phyloP scores from a whole-genome alignment of 2,329 filamentous ascomycete genomes.

The Fusarium sp. region DNA sequence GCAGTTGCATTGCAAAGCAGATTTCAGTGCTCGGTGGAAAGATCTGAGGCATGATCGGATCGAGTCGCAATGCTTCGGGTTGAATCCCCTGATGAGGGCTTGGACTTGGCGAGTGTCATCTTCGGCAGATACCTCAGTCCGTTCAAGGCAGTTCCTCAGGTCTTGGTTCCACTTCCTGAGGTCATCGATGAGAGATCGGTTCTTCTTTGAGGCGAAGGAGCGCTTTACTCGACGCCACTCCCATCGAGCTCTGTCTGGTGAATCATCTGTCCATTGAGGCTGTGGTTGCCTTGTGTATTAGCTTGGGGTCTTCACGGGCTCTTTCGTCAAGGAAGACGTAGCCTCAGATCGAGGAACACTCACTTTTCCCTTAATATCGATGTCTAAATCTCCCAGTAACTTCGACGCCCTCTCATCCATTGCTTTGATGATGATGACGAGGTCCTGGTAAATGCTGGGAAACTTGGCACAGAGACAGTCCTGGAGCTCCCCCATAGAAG shows the following conservation, averaged over 20 bases:
- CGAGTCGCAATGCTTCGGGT: not conserved
- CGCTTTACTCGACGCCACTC: not conserved
- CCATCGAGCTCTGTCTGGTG: not conserved
- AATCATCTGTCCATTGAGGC: not conserved
- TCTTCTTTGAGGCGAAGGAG: not conserved
- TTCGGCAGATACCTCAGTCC: not conserved
- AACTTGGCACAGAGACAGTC: not conserved
- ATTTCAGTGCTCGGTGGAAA: not conserved
- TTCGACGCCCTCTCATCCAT: not conserved
- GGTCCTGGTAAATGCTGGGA: not conserved
- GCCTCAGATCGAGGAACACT: not conserved
- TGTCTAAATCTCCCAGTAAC: not conserved
- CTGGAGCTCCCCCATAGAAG: not conserved
- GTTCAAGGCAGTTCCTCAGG: not conserved
- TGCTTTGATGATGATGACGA: not conserved
- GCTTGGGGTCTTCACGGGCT: not conserved
- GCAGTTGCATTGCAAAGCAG: not conserved
- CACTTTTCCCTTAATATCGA: not conserved
- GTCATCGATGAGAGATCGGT: not conserved
- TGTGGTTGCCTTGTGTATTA: not conserved
- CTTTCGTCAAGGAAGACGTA: too few relatives aligned
- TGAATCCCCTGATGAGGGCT: not conserved
- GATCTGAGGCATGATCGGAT: not conserved
- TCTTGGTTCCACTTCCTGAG: not conserved
- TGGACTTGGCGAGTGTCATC: not conserved